Base-by-base conservation (phyloP, 805 yeast genomes). In the Myxozyma vanderwaltii region DNA sequence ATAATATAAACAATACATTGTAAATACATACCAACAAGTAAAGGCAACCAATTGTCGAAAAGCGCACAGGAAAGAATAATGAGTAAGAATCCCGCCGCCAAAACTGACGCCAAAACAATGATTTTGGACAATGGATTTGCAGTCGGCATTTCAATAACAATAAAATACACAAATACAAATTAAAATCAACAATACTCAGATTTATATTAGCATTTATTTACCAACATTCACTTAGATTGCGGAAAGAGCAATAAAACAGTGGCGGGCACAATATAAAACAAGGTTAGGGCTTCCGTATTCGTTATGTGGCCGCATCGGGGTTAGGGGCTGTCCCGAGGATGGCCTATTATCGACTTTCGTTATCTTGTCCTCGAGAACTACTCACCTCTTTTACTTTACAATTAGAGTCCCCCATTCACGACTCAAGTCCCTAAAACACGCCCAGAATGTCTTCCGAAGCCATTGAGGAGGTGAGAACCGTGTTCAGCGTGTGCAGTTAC, bases 21-120 rank as follows among this genome's bases (percentile, higher is more conserved):
- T n/a, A n/a, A 29, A 4, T 1, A 77, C 82, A 49, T 64, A 79
- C 82, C 80, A 65, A 88, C 89, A 39, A 86, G 80, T 58, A 92
- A 79, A 38, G 99, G 98, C 69, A 86, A 84, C 95, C 97, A 94
- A 72, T 90, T 91, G 49, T 89, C 88, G 76, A 83, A 89, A 12
- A 94, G 78, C 1, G 94, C 92, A 53, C 96, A 91, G 47, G 96
- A 90, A 35, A 94, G 78, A 26, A 92, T 88, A 45, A 91, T 90
- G 64, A 94, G 77, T 36, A 94, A 81, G 68, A 92, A 92, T 4
- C 99, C 99, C 65, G 90, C 80, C 0, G 98, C 94, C 31, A 92
- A 79, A 47, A 91, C 84, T 40, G 85, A 79, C 15, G 94, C 82
- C 19, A 89, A 82, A 15, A 86, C 86, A 44, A 89, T 86, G 68